Percentiles rank a stretch among this genome's conserved stretches.
These are phyloP conservation scores for Beauveria sp. DNA, from an alignment of 2,329 filamentous ascomycete species.

Conservation along the genomic window DNA sequence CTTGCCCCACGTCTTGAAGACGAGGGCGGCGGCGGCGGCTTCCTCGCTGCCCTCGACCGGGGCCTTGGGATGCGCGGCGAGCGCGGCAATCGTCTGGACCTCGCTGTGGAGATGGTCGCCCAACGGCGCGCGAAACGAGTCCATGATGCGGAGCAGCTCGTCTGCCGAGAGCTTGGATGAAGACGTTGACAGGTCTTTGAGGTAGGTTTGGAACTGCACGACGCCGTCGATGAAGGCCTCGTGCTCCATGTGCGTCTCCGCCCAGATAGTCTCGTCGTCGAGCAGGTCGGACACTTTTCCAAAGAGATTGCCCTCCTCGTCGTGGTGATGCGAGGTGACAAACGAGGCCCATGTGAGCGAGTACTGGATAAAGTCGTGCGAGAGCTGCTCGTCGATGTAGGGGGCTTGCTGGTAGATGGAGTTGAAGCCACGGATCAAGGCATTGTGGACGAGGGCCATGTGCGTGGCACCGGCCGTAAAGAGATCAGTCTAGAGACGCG, in stretches of 20 bases:
- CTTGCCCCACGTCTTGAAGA: conserved; percentile 56
- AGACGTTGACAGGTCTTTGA: conserved; percentile 31
- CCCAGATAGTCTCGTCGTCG: conserved; percentile 42
- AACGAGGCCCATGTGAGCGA: conserved; percentile 50
- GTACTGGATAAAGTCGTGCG: conserved; percentile 50
- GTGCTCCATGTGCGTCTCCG: conserved; percentile 47
- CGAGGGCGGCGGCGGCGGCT: conserved; percentile 36
- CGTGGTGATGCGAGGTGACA: conserved; percentile 52
- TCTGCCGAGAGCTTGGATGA: conserved; percentile 34
- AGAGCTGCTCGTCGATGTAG: conserved; percentile 42
- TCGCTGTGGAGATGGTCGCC: conserved; percentile 49
- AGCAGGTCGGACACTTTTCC: conserved; percentile 46
- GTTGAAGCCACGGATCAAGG: conserved; percentile 56
- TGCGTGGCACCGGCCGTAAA: conserved; percentile 53
- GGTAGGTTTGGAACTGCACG: conserved; percentile 44
- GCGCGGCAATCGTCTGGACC: conserved; percentile 41
- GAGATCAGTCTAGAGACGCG: conserved; percentile 39
- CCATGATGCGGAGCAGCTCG: conserved; percentile 43
- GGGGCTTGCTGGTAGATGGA: conserved; percentile 54
- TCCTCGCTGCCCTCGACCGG: conserved; percentile 38
- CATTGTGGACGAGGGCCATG: conserved; percentile 55
- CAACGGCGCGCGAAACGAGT: conserved; percentile 42
- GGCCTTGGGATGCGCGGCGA: conserved; percentile 42
- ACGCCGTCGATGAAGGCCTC: conserved; percentile 45
- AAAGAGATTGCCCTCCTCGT: conserved; percentile 51